phyloP scores from a whole-genome alignment of 169 alveolate species.

The Plasmodium berghei region DNA sequence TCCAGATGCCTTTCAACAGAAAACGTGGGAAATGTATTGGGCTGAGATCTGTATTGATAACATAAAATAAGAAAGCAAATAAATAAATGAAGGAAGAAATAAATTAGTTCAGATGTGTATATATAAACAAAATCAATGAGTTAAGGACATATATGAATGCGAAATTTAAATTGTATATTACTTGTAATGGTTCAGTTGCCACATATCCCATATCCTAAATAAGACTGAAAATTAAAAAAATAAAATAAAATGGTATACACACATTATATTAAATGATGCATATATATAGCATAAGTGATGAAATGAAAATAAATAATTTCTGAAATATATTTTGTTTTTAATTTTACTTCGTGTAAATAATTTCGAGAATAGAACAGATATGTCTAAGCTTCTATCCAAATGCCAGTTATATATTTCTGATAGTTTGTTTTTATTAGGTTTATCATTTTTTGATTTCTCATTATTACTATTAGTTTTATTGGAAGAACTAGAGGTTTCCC shows the following conservation, averaged over 20 bases:
- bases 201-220: conserved; percentile 75
- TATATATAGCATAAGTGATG: neutral
- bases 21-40: conserved; percentile 63
- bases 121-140: neutral
- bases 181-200: conserved; percentile 73
- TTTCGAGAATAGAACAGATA: conserved; percentile 62
- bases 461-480: neutral
- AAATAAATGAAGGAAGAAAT: neutral
- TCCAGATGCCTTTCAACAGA: conserved; percentile 65
- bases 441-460: conserved; percentile 3
- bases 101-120: neutral
- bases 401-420: conserved; percentile 71
- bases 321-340: neutral
- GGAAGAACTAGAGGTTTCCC: neutral
- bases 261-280: neutral
- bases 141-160: neutral
- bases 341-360: conserved; percentile 58
- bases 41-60: conserved; percentile 30
- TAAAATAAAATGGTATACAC: neutral
- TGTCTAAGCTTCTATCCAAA: conserved; percentile 55
- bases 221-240: conserved; percentile 31
- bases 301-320: no score
- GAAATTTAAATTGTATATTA: conserved; percentile 14
- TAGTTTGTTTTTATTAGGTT: conserved; percentile 7
- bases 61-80: neutral